Base-by-base conservation (phyloP, 2,329 filamentous ascomycete genomes). In the Xylaria sp. region DNA sequence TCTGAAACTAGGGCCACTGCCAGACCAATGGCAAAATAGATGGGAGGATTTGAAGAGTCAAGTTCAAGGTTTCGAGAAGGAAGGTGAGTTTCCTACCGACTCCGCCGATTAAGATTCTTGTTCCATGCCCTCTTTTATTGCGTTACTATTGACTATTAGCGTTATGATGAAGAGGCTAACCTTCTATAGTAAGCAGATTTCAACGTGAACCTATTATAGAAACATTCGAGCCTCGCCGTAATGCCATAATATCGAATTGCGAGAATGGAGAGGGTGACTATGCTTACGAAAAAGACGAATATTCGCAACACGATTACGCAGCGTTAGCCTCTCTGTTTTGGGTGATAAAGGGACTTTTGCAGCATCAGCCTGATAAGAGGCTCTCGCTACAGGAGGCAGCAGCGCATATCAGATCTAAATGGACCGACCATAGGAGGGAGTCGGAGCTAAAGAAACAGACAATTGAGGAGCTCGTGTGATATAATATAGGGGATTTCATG, bases 391-490 rank as follows among this genome's bases (percentile, higher is more conserved):
- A 20, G 25, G 54, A 45, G 38, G 54, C 25, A 17, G 27, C 27
- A 15, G 33, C 54, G 25, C 17, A 57, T 45, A 31, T 57, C 17
- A 17, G 39, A 57, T 57, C 39, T 45, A 57, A 45, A 31, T 57
- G 54, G 54, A 57, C 25, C 38, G 54, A 57, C 39, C 15, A 57
- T 9, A 44, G 54, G 54, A 45, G n/a, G 38, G 17, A 53, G 29
- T 31, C 29, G 36, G 17, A 15, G 36, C 36, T 38, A 38, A 15
- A 38, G 36, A 15, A 38, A 4, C 36, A 38, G n/a, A n/a, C n/a
- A n/a, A n/a, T n/a, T n/a, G n/a, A n/a, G n/a, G n/a, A n/a, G n/a
- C n/a, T n/a, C n/a, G n/a, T n/a, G n/a, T n/a, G n/a, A n/a, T n/a
- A n/a, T n/a, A n/a, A n/a, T n/a, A n/a, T n/a, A n/a, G n/a, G n/a